These are phyloP conservation scores for Chalciporus piperatus DNA, from an alignment of 768 basidiomycete genomes.

Conservation along the genomic window DNA sequence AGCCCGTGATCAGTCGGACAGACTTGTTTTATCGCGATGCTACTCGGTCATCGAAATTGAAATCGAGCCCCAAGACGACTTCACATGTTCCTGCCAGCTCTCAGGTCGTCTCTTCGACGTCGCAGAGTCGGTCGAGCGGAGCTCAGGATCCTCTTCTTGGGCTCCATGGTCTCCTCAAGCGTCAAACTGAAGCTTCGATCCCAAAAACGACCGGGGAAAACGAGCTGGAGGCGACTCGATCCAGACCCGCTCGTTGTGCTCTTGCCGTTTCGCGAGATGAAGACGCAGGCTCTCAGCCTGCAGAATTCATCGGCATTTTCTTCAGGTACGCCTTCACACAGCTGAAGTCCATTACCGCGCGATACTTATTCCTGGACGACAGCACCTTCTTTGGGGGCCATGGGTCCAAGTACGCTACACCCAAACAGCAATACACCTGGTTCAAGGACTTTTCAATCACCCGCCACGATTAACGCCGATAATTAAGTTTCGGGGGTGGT, in stretches of 20 bases:
- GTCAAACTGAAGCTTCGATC: neutral
- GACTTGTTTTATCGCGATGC: constrained; percentile 64
- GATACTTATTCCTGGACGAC: neutral
- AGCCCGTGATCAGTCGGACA: constrained; percentile 45
- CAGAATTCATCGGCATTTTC: constrained; percentile 58
- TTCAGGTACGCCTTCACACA: constrained; percentile 57
- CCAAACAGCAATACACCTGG: constrained; percentile 72
- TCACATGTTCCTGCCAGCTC: neutral
- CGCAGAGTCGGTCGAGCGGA: neutral
- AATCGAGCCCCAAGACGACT: neutral
- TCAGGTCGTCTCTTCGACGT: neutral
- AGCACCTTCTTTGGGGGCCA: constrained; percentile 84
- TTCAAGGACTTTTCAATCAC: constrained; percentile 67
- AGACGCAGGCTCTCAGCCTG: constrained; percentile 12
- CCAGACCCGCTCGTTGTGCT: neutral
- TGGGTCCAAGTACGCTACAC: constrained; percentile 61
- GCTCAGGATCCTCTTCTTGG: constrained; percentile 2
- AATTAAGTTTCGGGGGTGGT: neutral
- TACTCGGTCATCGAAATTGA: constrained; percentile 5
- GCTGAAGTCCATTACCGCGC: too few species aligned
- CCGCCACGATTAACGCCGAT: constrained; percentile 17
- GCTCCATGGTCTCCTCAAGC: neutral
- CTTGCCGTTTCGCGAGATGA: neutral
- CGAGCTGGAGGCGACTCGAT: neutral
- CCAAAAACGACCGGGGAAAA: neutral